Evolutionary conservation across 2,329 filamentous ascomycete genomes (phyloP), one percentile per base, ranked within the genome.

Genomic region (Domatiomyces catenatus): DNA sequence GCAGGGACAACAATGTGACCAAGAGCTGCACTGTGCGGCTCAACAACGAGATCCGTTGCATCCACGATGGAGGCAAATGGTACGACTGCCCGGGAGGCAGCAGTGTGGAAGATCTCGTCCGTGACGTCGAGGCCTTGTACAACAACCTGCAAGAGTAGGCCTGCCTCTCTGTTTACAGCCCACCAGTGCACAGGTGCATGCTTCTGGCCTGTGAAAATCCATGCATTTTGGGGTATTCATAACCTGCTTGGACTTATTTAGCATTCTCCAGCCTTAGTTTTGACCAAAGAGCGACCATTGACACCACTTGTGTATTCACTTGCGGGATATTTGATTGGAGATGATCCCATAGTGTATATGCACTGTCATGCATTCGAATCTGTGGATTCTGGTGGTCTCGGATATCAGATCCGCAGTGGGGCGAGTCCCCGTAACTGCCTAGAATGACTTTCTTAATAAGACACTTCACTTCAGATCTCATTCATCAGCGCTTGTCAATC

Each of bases 11-110:
- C 47, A 80, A 79, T 24, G 79, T 87, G 2, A 81, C 71, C 24
- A 81, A 76, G 61, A 87, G 83, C 69, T 88, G 84, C 67, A 90
- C 86, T 8, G 77, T 92, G 49, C 77, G 90, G 47, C 69, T 98
- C 47, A 75, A 93, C 63, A 75, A 86, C 50, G 72, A 90, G 64
- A 72, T 85, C 50, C 86, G 92, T 71, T 98, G 92, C 68, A 77
- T 96, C 64, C 79, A 81, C 3, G 74, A 60, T 83, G 86, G 47
- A 61, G 80, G 50, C 71, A 71, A 57, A 77, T 86, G 48, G 78
- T 83, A 60, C 42, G 56, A 60, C 36, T 60, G 58, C 48, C 56
- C 56, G 12, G 56, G 58, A 18, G 67, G 66, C 4, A 66, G 65
- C 47, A 58, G 67, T n/a, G 66, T 69, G 5, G 58, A 63, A 58